phyloP scores from a whole-genome alignment of 2,329 filamentous ascomycete species.

The Penicillium crustosum region DNA sequence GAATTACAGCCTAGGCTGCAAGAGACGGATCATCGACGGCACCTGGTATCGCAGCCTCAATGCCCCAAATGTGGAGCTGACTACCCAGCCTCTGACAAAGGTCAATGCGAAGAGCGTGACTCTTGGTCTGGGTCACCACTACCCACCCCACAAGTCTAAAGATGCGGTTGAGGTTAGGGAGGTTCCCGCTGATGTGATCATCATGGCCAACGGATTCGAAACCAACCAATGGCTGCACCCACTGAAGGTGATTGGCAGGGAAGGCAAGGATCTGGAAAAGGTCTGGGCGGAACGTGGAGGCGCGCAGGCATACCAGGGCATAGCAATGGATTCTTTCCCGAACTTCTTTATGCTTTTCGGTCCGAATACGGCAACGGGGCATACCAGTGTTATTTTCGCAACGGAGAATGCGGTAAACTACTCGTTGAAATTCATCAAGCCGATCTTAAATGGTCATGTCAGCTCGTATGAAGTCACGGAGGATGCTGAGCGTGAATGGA shows the following conservation, averaged over 20 bases:
- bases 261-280: constrained; percentile 52
- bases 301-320: constrained; percentile 60
- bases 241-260: constrained; percentile 54
- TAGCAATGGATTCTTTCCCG: constrained; percentile 60
- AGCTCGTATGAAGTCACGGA: constrained; percentile 51
- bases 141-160: constrained; percentile 37
- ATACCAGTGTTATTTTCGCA: constrained; percentile 60
- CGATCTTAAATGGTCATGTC: constrained; percentile 50
- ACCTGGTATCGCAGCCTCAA: constrained; percentile 57
- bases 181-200: constrained; percentile 59
- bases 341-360: constrained; percentile 66
- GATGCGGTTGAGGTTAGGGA: constrained; percentile 38
- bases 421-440: constrained; percentile 58
- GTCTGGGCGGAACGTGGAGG: constrained; percentile 62
- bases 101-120: constrained; percentile 53
- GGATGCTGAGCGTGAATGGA: constrained; percentile 50
- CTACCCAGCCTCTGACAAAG: constrained; percentile 51
- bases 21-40: constrained; percentile 61
- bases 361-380: constrained; percentile 63
- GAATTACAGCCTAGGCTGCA: constrained; percentile 63
- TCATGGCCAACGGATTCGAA: constrained; percentile 63
- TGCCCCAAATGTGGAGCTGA: constrained; percentile 55
- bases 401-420: constrained; percentile 63
- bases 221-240: constrained; percentile 56
- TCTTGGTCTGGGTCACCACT: constrained; percentile 52